These are phyloP conservation scores for Epicoccum nigrum DNA, from an alignment of 2,329 filamentous ascomycete species.

Conservation along the genomic window DNA sequence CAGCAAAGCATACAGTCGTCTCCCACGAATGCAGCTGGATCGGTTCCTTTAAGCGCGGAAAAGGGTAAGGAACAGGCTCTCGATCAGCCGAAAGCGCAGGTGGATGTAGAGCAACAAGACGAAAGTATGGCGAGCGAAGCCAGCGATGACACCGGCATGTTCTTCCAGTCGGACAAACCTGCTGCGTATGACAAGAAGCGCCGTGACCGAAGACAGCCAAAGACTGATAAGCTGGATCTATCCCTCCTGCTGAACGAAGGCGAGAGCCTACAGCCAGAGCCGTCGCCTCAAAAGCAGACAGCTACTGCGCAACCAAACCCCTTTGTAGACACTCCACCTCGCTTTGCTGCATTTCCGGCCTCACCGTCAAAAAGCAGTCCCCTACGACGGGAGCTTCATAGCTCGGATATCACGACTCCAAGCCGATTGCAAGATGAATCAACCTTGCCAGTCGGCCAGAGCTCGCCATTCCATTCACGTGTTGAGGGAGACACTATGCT, in stretches of 20 bases:
- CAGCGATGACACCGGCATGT: constrained; percentile 47
- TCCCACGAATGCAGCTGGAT: constrained; percentile 7
- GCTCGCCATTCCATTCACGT: constrained; percentile 43
- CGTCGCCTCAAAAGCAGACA: constrained; percentile 28
- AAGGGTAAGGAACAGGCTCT: constrained; percentile 28
- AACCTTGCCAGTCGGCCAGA: constrained; percentile 36
- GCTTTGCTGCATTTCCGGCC: constrained; percentile 31
- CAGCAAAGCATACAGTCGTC: constrained; percentile 12
- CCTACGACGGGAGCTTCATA: constrained; percentile 38
- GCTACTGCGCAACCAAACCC: constrained; percentile 32
- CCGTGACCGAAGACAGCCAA: constrained; percentile 30
- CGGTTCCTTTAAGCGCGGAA: not conserved
- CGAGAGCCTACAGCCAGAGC: constrained; percentile 40
- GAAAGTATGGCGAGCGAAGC: constrained; percentile 33
- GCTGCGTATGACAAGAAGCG: constrained; percentile 33
- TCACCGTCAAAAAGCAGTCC: constrained; percentile 46
- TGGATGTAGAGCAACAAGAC: constrained; percentile 17
- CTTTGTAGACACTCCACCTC: constrained; percentile 41
- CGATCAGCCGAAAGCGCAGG: constrained; percentile 8
- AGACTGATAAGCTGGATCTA: constrained; percentile 38
- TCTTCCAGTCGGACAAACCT: constrained; percentile 44
- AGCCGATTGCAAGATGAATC: constrained; percentile 35
- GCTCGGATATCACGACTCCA: constrained; percentile 33
- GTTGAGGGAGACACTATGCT: constrained; percentile 35
- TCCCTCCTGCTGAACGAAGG: constrained; percentile 40